Evolutionary conservation across 2,329 filamentous ascomycete genomes (phyloP).

Genomic region (Xylaria sp.): DNA sequence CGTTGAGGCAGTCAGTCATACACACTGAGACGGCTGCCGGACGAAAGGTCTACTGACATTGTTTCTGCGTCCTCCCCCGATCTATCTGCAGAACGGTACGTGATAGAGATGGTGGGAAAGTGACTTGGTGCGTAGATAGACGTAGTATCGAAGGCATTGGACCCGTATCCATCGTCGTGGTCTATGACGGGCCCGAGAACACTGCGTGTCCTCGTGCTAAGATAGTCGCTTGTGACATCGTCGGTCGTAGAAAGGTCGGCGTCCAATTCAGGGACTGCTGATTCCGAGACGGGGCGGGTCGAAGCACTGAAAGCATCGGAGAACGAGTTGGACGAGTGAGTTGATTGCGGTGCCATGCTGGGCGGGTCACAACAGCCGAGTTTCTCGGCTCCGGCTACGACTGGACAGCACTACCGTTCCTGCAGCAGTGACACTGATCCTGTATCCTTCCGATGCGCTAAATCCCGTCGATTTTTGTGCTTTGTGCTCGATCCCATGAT

Average conservation of each 20-base stretch:
- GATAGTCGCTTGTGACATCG: slow-evolving; percentile 46
- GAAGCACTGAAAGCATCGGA: slow-evolving; percentile 40
- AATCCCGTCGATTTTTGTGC: slow-evolving; percentile 35
- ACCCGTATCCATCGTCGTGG: slow-evolving; percentile 39
- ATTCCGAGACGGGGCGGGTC: slow-evolving; percentile 39
- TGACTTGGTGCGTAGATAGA: slow-evolving; percentile 57
- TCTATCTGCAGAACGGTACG: slow-evolving; percentile 50
- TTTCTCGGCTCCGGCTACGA: slow-evolving; percentile 29
- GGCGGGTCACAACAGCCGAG: slow-evolving; percentile 30
- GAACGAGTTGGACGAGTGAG: slow-evolving; percentile 42
- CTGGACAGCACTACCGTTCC: slow-evolving; percentile 31
- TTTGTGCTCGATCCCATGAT: slow-evolving; percentile 42
- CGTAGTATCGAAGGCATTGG: slow-evolving; percentile 51
- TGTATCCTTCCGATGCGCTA: slow-evolving; percentile 35
- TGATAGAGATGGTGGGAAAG: slow-evolving; percentile 51
- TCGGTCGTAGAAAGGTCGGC: slow-evolving; percentile 47
- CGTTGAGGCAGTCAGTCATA: slow-evolving; percentile 30
- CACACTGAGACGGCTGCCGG: background rate
- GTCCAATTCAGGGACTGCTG: slow-evolving; percentile 45
- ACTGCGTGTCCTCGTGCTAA: slow-evolving; percentile 45
- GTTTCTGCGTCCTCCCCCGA: slow-evolving; percentile 50
- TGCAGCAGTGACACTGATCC: slow-evolving; percentile 34
- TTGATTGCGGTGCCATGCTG: slow-evolving; percentile 43
- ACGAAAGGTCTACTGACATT: slow-evolving; percentile 51
- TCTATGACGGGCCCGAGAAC: slow-evolving; percentile 40